Percentiles rank a stretch among this genome's conserved stretches.
Conservation (phyloP, 2,329 filamentous ascomycete species). For the Nemania bipapillata region DNA sequence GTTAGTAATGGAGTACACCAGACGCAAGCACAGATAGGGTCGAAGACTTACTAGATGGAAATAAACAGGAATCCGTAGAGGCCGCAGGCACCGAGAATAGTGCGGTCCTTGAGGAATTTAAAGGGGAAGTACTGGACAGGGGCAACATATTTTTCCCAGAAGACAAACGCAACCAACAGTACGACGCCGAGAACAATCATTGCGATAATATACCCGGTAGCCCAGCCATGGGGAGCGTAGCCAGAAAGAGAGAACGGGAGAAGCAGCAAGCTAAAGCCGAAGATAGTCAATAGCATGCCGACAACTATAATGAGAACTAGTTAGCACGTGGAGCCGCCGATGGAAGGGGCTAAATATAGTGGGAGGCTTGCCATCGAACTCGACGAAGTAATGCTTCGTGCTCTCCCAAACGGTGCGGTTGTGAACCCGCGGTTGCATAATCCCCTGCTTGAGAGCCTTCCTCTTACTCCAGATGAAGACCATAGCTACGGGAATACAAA, state of each 20-base stretch:
- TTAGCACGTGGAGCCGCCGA: neutral
- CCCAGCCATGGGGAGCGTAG: slow-evolving; percentile 17
- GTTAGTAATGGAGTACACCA: neutral
- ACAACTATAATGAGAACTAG: slow-evolving; percentile 50
- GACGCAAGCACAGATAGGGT: too few relatives aligned
- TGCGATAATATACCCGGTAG: slow-evolving; percentile 22
- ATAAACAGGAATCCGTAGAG: slow-evolving; percentile 12
- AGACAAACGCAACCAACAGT: slow-evolving; percentile 15
- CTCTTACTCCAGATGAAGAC: slow-evolving; percentile 54
- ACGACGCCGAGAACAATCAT: slow-evolving; percentile 17
- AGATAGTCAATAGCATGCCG: slow-evolving; percentile 64
- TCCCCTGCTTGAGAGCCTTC: slow-evolving; percentile 62
- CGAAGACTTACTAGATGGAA: slow-evolving; percentile 14
- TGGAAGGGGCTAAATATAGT: neutral
- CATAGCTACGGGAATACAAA: slow-evolving; percentile 52
- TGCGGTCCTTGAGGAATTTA: slow-evolving; percentile 17
- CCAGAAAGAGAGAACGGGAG: slow-evolving; percentile 9
- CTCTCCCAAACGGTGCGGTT: slow-evolving; percentile 61
- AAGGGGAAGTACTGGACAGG: slow-evolving; percentile 26
- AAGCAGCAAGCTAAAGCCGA: slow-evolving; percentile 50
- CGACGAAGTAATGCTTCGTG: slow-evolving; percentile 63
- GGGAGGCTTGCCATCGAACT: slow-evolving; percentile 64
- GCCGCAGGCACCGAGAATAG: slow-evolving; percentile 18
- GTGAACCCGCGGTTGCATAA: slow-evolving; percentile 51
- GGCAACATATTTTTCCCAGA: slow-evolving; percentile 16